phyloP scores from a whole-genome alignment of 129 eudicot species.

The Tagetes patula region DNA sequence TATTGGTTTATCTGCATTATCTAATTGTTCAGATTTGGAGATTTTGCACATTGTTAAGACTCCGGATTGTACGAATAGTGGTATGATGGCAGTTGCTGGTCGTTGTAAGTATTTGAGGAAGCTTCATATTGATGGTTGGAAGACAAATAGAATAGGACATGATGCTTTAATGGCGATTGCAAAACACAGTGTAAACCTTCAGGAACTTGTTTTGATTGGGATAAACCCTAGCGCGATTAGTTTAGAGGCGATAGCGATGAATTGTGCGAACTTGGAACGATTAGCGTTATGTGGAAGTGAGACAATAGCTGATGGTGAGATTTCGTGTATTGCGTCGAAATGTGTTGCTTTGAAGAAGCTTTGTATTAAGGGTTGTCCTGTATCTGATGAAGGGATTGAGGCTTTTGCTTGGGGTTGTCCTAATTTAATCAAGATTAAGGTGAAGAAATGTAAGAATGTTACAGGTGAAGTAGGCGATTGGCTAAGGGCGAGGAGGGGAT shows the following conservation, averaged over 20 bases:
- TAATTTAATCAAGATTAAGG: conserved; percentile 46
- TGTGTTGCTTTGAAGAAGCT: conserved; percentile 49
- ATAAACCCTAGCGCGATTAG: conserved; percentile 35
- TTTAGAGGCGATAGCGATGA: conserved; percentile 41
- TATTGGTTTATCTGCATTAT: conserved; percentile 31
- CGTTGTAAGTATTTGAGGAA: conserved; percentile 37
- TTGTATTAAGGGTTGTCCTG: conserved; percentile 48
- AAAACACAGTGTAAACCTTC: conserved; percentile 36
- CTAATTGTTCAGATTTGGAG: conserved; percentile 34
- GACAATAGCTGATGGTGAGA: conserved; percentile 43
- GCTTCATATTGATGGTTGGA: conserved; percentile 50
- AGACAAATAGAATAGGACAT: conserved; percentile 41
- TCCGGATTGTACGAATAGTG: conserved; percentile 37
- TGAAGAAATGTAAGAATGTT: conserved; percentile 72
- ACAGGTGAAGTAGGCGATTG: conserved; percentile 65
- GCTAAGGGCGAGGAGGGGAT: conserved; percentile 62
- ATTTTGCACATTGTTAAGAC: conserved; percentile 42
- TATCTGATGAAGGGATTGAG: conserved; percentile 46
- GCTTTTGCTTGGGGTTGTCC: conserved; percentile 53
- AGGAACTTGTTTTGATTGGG: conserved; percentile 43
- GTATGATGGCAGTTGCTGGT: conserved; percentile 32
- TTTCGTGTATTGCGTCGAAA: conserved; percentile 46
- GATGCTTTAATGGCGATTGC: conserved; percentile 38
- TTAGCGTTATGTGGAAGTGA: conserved; percentile 48
- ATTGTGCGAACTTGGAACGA: conserved; percentile 40